Evolutionary conservation across 2,329 filamentous ascomycete genomes (phyloP), one percentile per base, ranked within the genome.

Genomic region (Rugonectria rugulosa): DNA sequence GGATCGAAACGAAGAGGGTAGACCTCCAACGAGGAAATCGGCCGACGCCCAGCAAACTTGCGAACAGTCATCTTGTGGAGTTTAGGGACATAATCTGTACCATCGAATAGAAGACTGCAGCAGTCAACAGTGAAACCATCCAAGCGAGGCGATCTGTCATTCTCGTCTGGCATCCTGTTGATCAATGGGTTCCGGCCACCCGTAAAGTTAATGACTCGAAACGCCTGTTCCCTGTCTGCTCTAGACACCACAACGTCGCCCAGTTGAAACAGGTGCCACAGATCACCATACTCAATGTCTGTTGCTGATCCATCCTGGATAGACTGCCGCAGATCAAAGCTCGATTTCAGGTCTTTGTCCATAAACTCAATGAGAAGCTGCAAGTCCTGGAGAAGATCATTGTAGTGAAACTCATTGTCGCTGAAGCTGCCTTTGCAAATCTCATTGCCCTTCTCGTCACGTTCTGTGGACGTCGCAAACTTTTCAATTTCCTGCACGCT

Each of bases 241-340:
- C 32, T 23, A 1, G 38, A 7, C 5, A 58, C 17, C 5, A 60
- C 42, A 10, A 50, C 12, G 9, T 60, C 60, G 0, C 54, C 57
- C 9, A 41, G 19, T 3, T 51, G 8, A 31, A 60, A 62, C 2
- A 60, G 38, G 37, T 62, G 60, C 57, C 60, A 60, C 11, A 62
- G 40, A 21, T 62, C 60, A 3, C 27, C 38, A 12, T 56, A 62
- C 24, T 48, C 46, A 17, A 62, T 59, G 9, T 50, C 55, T 1
- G 20, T 34, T 2, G 45, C 42, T 12, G 46, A 56, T 8, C 57
- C 57, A 4, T 60, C 34, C 8, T 19, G 15, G 19, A 62, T 51
- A 3, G 5, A 3, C 37, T 41, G 14, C 4, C 60, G 50, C 4
- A 62, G 24, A 5, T 53, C 26, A n/a, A 56, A 53, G 3, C 47